A percentile compares a stretch with the other conserved stretches of the same genome.
Conservation (phyloP, 169 alveolate species). For the Sarcocystis neurona region DNA sequence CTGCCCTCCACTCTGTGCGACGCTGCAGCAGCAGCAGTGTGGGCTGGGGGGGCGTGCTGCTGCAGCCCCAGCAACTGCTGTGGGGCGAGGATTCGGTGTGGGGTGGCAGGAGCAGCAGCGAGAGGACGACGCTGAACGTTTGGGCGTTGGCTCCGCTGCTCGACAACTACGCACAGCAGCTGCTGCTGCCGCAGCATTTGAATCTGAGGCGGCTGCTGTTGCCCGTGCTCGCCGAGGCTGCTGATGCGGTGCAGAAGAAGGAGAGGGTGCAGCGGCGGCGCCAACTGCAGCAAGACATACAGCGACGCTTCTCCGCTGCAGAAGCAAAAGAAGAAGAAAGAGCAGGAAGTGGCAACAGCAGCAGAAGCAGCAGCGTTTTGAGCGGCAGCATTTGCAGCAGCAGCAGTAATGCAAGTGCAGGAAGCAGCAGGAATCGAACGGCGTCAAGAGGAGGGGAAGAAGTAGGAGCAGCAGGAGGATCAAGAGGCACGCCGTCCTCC, state of each 20-base stretch:
- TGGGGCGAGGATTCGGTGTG: no score
- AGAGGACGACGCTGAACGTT: not conserved
- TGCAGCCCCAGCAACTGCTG: no score
- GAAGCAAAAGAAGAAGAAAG: no score
- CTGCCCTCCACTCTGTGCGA: not conserved
- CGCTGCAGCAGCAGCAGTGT: not conserved
- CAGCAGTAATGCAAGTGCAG: not conserved
- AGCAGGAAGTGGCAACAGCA: no score
- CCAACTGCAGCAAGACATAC: not conserved
- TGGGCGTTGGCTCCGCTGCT: not conserved
- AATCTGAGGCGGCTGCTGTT: not conserved
- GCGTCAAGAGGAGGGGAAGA: not conserved
- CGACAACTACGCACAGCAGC: not conserved
- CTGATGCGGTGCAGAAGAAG: no score
- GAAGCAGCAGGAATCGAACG: not conserved
- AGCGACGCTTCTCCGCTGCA: not conserved
- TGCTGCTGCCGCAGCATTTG: constrained; percentile 19
- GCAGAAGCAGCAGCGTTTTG: no score
- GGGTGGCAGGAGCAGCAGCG: not conserved
- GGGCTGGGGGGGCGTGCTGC: not conserved
- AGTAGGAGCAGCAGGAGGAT: not conserved
- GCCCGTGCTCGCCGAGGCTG: no score
- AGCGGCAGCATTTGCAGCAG: no score
- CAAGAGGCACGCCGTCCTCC: not conserved
- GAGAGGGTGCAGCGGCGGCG: not conserved